Base-by-base conservation (phyloP, 2,329 filamentous ascomycete species). In the Phialophora tarda region DNA sequence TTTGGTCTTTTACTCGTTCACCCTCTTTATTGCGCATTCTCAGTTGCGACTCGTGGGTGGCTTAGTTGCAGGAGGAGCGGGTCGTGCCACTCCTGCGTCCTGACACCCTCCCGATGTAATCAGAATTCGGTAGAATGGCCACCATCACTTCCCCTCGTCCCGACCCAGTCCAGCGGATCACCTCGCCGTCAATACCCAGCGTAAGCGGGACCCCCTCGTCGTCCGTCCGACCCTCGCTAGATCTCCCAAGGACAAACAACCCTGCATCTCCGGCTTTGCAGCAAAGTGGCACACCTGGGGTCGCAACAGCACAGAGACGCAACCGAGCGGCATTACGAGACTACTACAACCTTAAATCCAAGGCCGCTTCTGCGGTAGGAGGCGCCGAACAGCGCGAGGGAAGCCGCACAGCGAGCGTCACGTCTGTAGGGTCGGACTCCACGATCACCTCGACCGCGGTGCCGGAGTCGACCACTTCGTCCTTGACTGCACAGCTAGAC, bases 281-380 rank as follows among this genome's bases (percentile, higher is more conserved):
- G 78, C 78, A 38, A 77, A 78, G n/a, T 75, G 75, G 34, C 54
- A 74, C 54, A 72, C 21, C 48, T 3, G 47, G 28, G 51, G 75
- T 47, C 74, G 74, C 24, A 95, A 95, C 80, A 90, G 93, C 71
- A 57, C 73, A 76, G 23, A 84, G 86, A 64, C 85, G 90, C 68
- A 96, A 96, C 80, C 91, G 94, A 71, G 88, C 90, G 63, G 94
- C 94, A 6, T 85, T 98, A 23, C 90, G 95, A 73, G 93, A 97
- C 76, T 98, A 97, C 83, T 98, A 98, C 81, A 95, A 95, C 76
- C 85, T 98, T 58, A 89, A 88, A 71, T 77, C 83, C 2, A 75
- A 79, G 73, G 73, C 77, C 61, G 59, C 67, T 62, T 38, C 65
- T 14, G 62, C 53, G 32, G 64, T 57, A 60, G 28, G 53, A 50